A percentile compares a stretch with the other conserved stretches of the same genome.
These are phyloP conservation scores for Rhododendron molle DNA, from an alignment of 148 eudicot genomes.

Conservation along the genomic window DNA sequence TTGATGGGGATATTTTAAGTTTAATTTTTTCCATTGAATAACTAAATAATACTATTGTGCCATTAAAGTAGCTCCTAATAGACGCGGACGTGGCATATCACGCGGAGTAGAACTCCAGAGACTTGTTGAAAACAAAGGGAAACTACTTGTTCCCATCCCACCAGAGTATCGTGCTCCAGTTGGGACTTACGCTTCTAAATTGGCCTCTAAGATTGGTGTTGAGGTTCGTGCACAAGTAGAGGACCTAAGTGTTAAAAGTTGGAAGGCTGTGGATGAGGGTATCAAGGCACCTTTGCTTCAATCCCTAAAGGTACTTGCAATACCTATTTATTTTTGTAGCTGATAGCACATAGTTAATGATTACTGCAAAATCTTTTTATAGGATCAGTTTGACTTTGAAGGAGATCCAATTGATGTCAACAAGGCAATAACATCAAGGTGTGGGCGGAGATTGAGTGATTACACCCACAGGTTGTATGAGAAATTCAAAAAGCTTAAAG, in stretches of 20 bases:
- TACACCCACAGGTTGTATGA: background rate
- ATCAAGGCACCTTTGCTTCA: background rate
- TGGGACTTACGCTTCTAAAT: background rate
- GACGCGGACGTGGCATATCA: background rate
- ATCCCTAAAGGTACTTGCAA: background rate
- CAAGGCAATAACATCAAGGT: background rate
- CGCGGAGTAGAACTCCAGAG: background rate
- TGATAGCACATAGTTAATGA: too few relatives aligned
- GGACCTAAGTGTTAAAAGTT: background rate
- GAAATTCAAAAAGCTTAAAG: background rate
- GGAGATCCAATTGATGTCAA: background rate
- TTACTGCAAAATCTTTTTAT: too few relatives aligned
- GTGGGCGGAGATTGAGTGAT: background rate
- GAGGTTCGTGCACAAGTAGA: background rate
- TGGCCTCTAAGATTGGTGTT: background rate
- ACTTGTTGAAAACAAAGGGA: background rate
- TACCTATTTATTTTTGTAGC: too few relatives aligned
- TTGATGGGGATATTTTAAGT: too few relatives aligned
- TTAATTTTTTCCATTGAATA: too few relatives aligned
- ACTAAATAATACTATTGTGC: background rate
- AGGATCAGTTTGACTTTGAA: background rate
- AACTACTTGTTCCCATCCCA: background rate
- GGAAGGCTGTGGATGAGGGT: background rate
- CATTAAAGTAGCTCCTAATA: background rate
- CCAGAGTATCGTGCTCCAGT: background rate